Conservation (phyloP, 805 yeast genomes). For the Sugiyamaella valdiviana region DNA sequence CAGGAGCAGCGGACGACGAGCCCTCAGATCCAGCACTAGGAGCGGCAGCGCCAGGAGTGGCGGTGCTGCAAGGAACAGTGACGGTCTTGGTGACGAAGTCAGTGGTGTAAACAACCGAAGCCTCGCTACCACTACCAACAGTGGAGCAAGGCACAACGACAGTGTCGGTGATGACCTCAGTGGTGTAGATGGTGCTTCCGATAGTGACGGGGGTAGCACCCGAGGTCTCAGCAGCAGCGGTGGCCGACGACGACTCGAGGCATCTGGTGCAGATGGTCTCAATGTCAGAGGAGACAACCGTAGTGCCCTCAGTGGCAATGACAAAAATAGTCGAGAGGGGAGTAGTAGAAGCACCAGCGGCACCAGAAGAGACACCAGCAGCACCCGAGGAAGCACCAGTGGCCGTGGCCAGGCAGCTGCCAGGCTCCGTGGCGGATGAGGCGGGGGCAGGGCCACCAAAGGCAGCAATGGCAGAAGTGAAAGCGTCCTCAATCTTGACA, state of each 20-base stretch:
- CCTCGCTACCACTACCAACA: not conserved
- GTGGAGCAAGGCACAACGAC: slow-evolving; percentile 5
- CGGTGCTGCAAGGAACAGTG: slow-evolving; percentile 40
- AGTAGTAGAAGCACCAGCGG: not conserved
- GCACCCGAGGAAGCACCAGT: not conserved
- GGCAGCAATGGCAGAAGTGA: not conserved
- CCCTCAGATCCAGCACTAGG: slow-evolving; percentile 3
- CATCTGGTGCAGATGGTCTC: slow-evolving; percentile 6
- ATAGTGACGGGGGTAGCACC: slow-evolving; percentile 1
- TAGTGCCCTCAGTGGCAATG: not conserved
- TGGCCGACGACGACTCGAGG: not conserved
- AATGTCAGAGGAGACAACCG: not conserved
- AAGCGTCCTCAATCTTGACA: not conserved
- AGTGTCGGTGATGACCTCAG: slow-evolving; percentile 1
- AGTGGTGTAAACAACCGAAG: slow-evolving; percentile 1
- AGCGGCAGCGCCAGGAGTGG: not conserved
- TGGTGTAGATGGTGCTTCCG: slow-evolving; percentile 2
- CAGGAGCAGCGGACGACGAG: slow-evolving; percentile 38
- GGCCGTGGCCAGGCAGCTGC: not conserved
- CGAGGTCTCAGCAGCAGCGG: not conserved
- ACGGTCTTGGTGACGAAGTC: slow-evolving; percentile 40
- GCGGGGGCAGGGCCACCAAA: not conserved
- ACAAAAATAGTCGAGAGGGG: not conserved
- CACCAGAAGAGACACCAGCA: not conserved
- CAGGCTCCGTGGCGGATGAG: not conserved